These are phyloP conservation scores for Botrytis hyacinthi DNA, from an alignment of 2,329 filamentous ascomycete species.

Conservation along the genomic window DNA sequence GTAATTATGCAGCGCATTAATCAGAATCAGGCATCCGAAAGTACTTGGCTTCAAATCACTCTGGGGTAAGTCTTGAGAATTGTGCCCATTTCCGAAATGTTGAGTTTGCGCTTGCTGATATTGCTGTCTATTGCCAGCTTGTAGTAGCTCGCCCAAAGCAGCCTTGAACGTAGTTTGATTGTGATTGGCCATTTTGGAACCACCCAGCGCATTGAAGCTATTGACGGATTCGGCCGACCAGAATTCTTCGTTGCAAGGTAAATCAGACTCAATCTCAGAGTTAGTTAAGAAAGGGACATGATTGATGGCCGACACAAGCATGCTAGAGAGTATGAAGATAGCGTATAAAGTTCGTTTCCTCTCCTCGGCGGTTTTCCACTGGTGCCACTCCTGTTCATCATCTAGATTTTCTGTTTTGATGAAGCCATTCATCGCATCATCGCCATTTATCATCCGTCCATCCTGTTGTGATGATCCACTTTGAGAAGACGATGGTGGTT, in stretches of 20 bases:
- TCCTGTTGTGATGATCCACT: conserved; percentile 41
- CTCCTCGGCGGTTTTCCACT: conserved; percentile 86
- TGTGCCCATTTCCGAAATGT: conserved; percentile 47
- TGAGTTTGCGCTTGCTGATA: conserved; percentile 51
- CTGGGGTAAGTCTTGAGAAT: conserved; percentile 51
- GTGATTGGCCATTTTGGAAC: conserved; percentile 64
- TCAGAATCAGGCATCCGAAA: conserved; percentile 86
- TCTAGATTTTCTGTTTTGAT: conserved; percentile 46
- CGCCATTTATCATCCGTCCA: conserved; percentile 50
- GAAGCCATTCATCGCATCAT: conserved; percentile 51
- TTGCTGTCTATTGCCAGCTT: conserved; percentile 65
- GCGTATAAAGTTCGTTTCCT: conserved; percentile 89
- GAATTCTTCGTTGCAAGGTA: conserved; percentile 91
- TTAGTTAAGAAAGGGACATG: conserved; percentile 88
- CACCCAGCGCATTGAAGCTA: conserved; percentile 77
- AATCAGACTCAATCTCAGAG: conserved; percentile 83
- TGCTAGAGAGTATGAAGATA: conserved; percentile 87
- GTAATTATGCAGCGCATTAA: conserved; percentile 94
- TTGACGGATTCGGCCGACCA: conserved; percentile 81
- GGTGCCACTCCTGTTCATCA: conserved; percentile 76
- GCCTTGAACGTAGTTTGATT: conserved; percentile 77
- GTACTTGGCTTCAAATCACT: conserved; percentile 78
- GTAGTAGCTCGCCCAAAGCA: conserved; percentile 76
- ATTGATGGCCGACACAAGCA: conserved; percentile 90
- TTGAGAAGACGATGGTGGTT: conserved; percentile 43